Evolutionary conservation across 805 yeast species (phyloP), one percentile per base, ranked within the genome.

Genomic region (Saccharomycopsis sp.): DNA sequence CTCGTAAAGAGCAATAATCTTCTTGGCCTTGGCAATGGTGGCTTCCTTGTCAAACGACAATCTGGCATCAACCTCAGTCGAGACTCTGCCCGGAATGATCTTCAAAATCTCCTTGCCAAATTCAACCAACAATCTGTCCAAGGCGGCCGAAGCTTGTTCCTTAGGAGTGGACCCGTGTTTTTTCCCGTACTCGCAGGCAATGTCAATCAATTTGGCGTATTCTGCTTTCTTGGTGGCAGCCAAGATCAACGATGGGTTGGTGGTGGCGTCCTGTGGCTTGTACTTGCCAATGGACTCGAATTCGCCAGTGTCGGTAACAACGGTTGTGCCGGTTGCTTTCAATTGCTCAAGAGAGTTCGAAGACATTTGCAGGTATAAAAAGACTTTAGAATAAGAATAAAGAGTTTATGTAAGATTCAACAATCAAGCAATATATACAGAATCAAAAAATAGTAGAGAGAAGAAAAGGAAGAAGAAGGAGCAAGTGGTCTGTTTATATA

Each of bases 11-110:
- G 72, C 77, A 56, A 92, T 92, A 70, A 92, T 75, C 61, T 87
- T 80, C 50, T 86, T 69, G 43, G 98, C 99, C 76, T 92, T 92
- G 68, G 77, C 75, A 64, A 92, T 73, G 54, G 97, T 87, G 52
- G 83, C 96, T 50, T 86, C 83, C 64, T 81, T 92, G 75, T 92
- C 88, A 63, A 87, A 92, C 30, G 97, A 89, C 57, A 92, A 77
- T 68, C 96, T 85, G 46, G 99, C 98, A 60, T 92, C 99, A 48
- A 92, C 97, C 72, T 92, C 99, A 49, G 99, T 92, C 46, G 96
- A 87, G 46, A 92, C 98, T 71, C 97, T 82, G 58, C 99, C 99
- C 54, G 99, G 99, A 41, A 92, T 96, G 60, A 92, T 85, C 60
- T 76, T 73, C 60, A 92, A 73, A 60, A 92, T 92, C 68, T 84